phyloP scores from a whole-genome alignment of 176 grass and related monocot genomes.

The Ampelocalamus luodianensis region DNA sequence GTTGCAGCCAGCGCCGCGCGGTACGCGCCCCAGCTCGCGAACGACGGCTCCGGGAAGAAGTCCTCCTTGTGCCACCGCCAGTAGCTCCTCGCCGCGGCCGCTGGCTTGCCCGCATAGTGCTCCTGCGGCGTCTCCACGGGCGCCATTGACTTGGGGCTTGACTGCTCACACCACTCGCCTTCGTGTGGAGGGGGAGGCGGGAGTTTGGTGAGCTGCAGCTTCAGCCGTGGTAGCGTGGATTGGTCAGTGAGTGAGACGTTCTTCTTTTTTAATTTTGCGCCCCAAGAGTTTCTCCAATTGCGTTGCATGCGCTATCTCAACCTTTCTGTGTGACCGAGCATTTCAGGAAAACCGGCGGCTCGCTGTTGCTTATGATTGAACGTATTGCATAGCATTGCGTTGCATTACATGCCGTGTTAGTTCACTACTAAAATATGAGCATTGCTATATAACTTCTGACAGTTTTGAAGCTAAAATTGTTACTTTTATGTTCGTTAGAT shows the following conservation, averaged over 20 bases:
- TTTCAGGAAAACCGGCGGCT: neutral
- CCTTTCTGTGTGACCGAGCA: neutral
- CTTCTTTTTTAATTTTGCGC: neutral
- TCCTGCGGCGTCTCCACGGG: neutral
- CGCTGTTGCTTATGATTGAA: neutral
- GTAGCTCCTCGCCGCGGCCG: constrained; percentile 42
- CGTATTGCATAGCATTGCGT: neutral
- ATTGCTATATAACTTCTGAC: too few relatives aligned
- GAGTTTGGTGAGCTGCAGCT: constrained; percentile 27
- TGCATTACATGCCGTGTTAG: neutral
- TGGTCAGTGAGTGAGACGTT: neutral
- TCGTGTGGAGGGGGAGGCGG: constrained; percentile 10
- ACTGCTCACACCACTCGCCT: neutral
- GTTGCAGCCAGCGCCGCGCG: constrained; percentile 52
- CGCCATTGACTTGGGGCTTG: constrained; percentile 22
- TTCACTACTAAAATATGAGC: too few relatives aligned
- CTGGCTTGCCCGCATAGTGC: neutral
- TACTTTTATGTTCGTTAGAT: too few relatives aligned
- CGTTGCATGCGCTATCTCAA: neutral
- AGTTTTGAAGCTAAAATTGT: too few relatives aligned
- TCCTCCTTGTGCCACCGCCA: constrained; percentile 87
- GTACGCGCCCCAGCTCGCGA: constrained; percentile 79
- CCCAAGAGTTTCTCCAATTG: neutral
- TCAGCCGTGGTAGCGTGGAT: neutral
- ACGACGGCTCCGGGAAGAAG: constrained; percentile 96